These are phyloP conservation scores for Fusarium transvaalense DNA, from an alignment of 2,329 filamentous ascomycete species.

Conservation along the genomic window DNA sequence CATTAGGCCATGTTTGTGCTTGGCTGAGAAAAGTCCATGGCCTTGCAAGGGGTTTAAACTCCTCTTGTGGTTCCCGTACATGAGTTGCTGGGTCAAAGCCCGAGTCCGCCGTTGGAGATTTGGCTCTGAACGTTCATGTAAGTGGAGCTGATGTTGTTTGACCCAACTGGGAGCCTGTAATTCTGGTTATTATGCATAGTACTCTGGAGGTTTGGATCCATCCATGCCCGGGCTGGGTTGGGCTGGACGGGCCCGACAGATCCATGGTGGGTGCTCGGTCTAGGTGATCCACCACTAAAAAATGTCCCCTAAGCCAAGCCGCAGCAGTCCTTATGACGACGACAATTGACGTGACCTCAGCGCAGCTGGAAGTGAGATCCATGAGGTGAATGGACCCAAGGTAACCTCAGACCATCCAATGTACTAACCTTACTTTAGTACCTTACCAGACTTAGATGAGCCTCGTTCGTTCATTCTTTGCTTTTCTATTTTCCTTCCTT, in stretches of 20 bases:
- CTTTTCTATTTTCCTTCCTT: constrained; percentile 37
- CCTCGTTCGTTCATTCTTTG: constrained; percentile 32
- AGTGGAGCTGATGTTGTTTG: constrained; percentile 22
- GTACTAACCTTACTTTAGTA: background rate
- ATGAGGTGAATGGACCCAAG: constrained; percentile 2
- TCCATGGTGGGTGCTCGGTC: constrained; percentile 10
- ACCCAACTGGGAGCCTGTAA: constrained; percentile 18
- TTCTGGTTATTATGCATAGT: constrained; percentile 12
- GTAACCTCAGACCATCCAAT: constrained; percentile 34
- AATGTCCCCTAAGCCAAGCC: constrained; percentile 17
- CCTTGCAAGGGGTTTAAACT: background rate
- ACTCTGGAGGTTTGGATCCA: too few relatives aligned
- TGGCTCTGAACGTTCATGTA: background rate
- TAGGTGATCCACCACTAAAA: constrained; percentile 23
- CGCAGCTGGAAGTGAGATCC: constrained; percentile 15
- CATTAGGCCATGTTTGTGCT: constrained; percentile 27
- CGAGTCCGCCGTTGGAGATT: constrained; percentile 14
- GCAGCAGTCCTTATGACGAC: constrained; percentile 37
- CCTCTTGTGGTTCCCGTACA: background rate
- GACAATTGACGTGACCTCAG: constrained; percentile 26
- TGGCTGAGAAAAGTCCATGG: background rate
- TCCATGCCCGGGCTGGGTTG: too few relatives aligned
- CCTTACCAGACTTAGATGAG: background rate
- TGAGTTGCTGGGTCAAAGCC: constrained; percentile 1
- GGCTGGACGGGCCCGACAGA: constrained; percentile 1